A percentile compares a stretch with the other conserved stretches of the same genome.
Evolutionary conservation across 2,329 filamentous ascomycete genomes (phyloP).

Genomic region (Cladobotryum protrusum): DNA sequence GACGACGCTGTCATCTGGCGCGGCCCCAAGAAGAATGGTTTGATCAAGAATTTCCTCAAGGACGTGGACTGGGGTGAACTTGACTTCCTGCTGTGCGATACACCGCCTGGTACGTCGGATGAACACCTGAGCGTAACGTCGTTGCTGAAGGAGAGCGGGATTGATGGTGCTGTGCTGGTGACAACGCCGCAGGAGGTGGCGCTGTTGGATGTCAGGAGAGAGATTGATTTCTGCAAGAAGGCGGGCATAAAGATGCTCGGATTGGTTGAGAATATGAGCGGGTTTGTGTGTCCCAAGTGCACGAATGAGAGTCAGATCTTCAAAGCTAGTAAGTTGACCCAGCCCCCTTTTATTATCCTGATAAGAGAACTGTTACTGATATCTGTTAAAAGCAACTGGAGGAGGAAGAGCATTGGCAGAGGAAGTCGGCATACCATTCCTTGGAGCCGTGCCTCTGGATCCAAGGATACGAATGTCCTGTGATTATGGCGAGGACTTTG

Average conservation of each 20-base stretch:
- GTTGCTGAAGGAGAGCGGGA: constrained; percentile 82
- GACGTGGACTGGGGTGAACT: constrained; percentile 97
- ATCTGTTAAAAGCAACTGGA: constrained; percentile 52
- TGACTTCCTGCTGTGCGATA: constrained; percentile 90
- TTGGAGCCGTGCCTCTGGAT: constrained; percentile 86
- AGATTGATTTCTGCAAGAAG: constrained; percentile 96
- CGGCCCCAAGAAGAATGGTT: constrained; percentile 94
- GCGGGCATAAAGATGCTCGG: constrained; percentile 84
- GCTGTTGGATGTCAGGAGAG: constrained; percentile 88
- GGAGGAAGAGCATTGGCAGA: constrained; percentile 73
- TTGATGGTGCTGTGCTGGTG: constrained; percentile 88
- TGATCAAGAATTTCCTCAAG: constrained; percentile 97
- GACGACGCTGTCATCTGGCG: constrained; percentile 98
- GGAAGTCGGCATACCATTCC: constrained; percentile 81
- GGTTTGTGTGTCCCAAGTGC: constrained; percentile 93
- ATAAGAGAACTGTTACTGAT: not conserved
- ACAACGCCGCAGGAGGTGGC: constrained; percentile 94
- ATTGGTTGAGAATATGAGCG: constrained; percentile 95
- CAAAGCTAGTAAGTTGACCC: constrained; percentile 51
- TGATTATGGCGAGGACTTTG: constrained; percentile 95
- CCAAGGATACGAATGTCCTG: constrained; percentile 93
- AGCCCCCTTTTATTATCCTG: not conserved
- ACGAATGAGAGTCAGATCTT: constrained; percentile 81
- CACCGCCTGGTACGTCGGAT: constrained; percentile 89
- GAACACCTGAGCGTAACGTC: constrained; percentile 93